Percentiles rank a stretch among this genome's conserved stretches.
These are phyloP conservation scores for Lactarius quietus DNA, from an alignment of 768 basidiomycete genomes.

Conservation along the genomic window DNA sequence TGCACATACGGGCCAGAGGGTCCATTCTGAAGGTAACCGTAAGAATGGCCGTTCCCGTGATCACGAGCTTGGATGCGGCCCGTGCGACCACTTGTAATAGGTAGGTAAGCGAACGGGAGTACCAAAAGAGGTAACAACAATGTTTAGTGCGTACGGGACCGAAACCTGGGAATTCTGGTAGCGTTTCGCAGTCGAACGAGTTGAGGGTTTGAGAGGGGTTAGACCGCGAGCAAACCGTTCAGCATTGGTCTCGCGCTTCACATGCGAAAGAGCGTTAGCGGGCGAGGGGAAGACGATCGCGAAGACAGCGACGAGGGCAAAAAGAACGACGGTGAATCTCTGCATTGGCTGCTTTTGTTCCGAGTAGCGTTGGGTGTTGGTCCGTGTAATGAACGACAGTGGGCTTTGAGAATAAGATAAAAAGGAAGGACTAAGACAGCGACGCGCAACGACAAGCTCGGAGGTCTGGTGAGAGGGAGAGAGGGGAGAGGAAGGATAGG, in stretches of 20 bases:
- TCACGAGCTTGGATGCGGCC: conserved; percentile 1
- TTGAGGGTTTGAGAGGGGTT: background rate
- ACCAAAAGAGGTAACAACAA: background rate
- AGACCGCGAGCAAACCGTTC: conserved; percentile 1
- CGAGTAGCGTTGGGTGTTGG: background rate
- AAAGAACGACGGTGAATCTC: conserved; percentile 6
- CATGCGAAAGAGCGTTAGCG: background rate
- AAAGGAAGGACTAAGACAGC: background rate
- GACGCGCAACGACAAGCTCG: background rate
- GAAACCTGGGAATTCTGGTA: background rate
- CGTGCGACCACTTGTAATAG: background rate
- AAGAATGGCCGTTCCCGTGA: background rate
- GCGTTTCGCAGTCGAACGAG: background rate
- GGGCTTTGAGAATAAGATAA: background rate
- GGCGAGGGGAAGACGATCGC: background rate
- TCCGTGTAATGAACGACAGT: background rate
- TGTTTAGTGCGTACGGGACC: background rate
- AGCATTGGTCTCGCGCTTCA: conserved; percentile 4
- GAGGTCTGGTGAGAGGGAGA: background rate
- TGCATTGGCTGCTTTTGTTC: conserved; percentile 2
- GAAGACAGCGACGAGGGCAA: conserved; percentile 7
- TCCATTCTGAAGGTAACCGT: background rate
- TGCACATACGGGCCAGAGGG: background rate
- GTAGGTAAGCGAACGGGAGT: background rate
- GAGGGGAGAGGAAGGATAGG: background rate